These are phyloP conservation scores for Hapsidospora chrysogenum DNA, from an alignment of 495 filamentous ascomycete genomes.

Conservation along the genomic window DNA sequence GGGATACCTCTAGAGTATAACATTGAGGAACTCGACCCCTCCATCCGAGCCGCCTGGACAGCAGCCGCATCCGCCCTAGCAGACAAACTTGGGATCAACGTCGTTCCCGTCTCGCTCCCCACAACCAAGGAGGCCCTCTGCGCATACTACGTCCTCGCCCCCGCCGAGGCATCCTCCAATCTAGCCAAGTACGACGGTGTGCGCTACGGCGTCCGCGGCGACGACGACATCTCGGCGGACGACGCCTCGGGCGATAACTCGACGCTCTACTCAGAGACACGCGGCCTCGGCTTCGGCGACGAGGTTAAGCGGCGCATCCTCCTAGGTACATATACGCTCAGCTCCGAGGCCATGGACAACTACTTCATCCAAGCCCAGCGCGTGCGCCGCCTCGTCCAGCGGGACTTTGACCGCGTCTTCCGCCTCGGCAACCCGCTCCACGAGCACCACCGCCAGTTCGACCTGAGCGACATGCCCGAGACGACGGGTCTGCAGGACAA, in stretches of 20 bases:
- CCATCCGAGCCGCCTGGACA: constrained; percentile 54
- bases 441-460: constrained; percentile 19
- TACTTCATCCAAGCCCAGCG: constrained; percentile 92
- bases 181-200: constrained; percentile 96
- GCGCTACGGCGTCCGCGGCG: constrained; percentile 55
- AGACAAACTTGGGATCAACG: constrained; percentile 37
- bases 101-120: constrained; percentile 68
- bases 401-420: constrained; percentile 75
- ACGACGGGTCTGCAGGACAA: constrained; percentile 22
- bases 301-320: constrained; percentile 80
- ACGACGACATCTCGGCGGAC: too few relatives aligned
- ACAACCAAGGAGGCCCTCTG: constrained; percentile 71
- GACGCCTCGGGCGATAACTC: constrained; percentile 15
- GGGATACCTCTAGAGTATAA: constrained; percentile 83
- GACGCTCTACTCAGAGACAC: constrained; percentile 62
- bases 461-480: constrained; percentile 28
- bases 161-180: constrained; percentile 91
- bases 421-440: constrained; percentile 45
- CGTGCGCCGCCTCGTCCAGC: constrained; percentile 65
- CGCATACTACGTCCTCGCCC: constrained; percentile 89
- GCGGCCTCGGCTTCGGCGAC: constrained; percentile 56
- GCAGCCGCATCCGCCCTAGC: constrained; percentile 38
- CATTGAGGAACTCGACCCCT: constrained; percentile 51
- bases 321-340: constrained; percentile 79
- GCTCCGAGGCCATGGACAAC: constrained; percentile 82